Evolutionary conservation across 768 basidiomycete species (phyloP).

Genomic region (Russula emetica): DNA sequence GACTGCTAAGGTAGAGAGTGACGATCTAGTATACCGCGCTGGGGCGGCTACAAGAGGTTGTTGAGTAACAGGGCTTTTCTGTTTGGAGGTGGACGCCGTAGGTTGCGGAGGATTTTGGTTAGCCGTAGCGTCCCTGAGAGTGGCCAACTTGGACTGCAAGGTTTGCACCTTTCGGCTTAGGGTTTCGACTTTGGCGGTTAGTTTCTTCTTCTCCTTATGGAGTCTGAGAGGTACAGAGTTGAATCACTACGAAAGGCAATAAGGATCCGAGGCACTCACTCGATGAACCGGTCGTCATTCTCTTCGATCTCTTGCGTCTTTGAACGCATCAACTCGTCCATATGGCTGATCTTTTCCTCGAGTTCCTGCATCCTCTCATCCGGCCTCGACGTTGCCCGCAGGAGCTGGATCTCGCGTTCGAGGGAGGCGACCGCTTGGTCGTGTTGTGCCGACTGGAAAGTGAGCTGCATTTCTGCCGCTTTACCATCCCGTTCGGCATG

Average conservation of each 20-base stretch:
- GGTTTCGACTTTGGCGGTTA: conserved; percentile 62
- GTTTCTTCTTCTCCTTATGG: conserved; percentile 76
- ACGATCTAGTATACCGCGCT: conserved; percentile 16
- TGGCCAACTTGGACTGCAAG: conserved; percentile 61
- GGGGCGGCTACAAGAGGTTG: conserved; percentile 13
- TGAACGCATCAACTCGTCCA: conserved; percentile 64
- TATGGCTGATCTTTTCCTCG: conserved; percentile 65
- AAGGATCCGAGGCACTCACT: conserved; percentile 46
- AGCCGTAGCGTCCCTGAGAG: conserved; percentile 43
- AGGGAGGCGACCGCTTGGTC: conserved; percentile 58
- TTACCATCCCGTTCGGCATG: conserved; percentile 46
- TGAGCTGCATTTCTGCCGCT: conserved; percentile 61
- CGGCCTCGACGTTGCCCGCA: conserved; percentile 53
- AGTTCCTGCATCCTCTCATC: conserved; percentile 54
- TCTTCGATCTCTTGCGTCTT: conserved; percentile 80
- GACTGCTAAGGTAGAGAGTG: conserved; percentile 16
- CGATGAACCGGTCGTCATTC: conserved; percentile 75
- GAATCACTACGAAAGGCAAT: neutral
- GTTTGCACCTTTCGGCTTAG: conserved; percentile 69
- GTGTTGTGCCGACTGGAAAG: conserved; percentile 60
- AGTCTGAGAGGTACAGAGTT: conserved; percentile 43
- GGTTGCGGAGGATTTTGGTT: conserved; percentile 20
- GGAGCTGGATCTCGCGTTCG: conserved; percentile 50
- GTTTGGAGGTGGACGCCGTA: conserved; percentile 28
- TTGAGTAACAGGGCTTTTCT: conserved; percentile 15